Conservation (phyloP, 805 yeast species). For the Saturnispora zaruensis region DNA sequence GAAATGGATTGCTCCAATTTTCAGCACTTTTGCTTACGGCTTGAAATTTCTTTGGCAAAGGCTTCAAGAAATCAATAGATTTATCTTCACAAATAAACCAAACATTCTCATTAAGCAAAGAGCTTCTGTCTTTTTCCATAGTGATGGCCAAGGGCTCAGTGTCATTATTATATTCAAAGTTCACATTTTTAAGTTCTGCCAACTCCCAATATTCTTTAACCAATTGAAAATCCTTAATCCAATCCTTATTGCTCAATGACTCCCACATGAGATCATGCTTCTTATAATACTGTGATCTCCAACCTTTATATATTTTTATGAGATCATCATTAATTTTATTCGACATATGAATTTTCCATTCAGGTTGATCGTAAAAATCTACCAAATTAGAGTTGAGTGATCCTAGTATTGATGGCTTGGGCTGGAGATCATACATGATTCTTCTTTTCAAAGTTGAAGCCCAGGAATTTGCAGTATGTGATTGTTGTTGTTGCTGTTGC, state of each 20-base stretch:
- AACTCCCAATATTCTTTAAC: conserved; percentile 2
- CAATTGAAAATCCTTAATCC: conserved; percentile 1
- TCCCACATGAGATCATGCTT: conserved; percentile 6
- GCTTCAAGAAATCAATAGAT: neutral
- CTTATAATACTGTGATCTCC: conserved; percentile 10
- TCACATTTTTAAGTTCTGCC: neutral
- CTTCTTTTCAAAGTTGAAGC: conserved; percentile 7
- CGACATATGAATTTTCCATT: conserved; percentile 9
- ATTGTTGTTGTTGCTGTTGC: neutral
- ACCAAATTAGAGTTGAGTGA: neutral
- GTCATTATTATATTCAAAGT: neutral
- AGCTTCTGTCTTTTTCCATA: neutral
- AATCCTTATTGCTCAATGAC: neutral
- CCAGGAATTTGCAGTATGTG: neutral
- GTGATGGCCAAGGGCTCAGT: neutral
- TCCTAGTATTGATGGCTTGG: neutral
- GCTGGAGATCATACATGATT: conserved; percentile 4
- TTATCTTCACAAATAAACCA: conserved; percentile 1
- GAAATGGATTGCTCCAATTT: neutral
- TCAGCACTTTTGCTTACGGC: neutral
- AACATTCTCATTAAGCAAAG: neutral
- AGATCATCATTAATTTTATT: conserved; percentile 1
- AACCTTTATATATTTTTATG: conserved; percentile 9
- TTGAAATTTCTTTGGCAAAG: neutral
- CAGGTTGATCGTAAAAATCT: conserved; percentile 5